Base-by-base conservation (phyloP, 176 grass and related monocot genomes). In the Oryza brachyantha region DNA sequence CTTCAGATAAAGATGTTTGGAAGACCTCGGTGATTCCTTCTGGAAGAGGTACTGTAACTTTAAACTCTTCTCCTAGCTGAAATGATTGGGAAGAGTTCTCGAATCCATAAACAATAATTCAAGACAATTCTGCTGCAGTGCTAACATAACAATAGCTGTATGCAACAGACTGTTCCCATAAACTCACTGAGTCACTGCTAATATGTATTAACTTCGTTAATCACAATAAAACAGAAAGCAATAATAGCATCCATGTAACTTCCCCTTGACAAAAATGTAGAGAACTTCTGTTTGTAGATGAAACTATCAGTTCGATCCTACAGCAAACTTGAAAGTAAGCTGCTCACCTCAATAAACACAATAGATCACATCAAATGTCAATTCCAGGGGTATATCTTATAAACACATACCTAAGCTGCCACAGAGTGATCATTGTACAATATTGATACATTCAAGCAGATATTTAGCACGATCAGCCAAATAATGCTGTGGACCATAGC, bases 401-500 rank as follows among this genome's bases (percentile, higher is more conserved):
- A 79, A 43, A 21, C 65, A 48, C 37, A 36, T n/a, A 80, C 19
- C 55, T 28, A 50, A 31, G 40, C 29, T 55, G 31, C 29, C 25
- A 41, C 52, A 64, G 36, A 58, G 3, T 72, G 34, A 14, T 75
- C 42, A 64, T 63, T 73, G 35, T 66, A 38, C 38, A 67, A 52
- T 45, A 77, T 79, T 16, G 4, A 75, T 70, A 58, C 57, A 70
- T 79, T 89, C 74, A 46, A 94, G 80, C 57, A 94, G 57, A 89
- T 61, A 16, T 61, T 86, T 89, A 64, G 88, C 76, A 71, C 75
- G 74, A 79, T 72, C 40, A 66, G 71, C 69, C 42, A 89, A 61
- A 87, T 91, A 82, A 75, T 83, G 79, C 21, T 84, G 58, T 71
- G 89, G 77, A 48, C 87, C 84, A 81, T 92, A 90, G 74, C 89